Base-by-base conservation (phyloP, 2,329 filamentous ascomycete genomes). In the Cladosporium oxysporum region DNA sequence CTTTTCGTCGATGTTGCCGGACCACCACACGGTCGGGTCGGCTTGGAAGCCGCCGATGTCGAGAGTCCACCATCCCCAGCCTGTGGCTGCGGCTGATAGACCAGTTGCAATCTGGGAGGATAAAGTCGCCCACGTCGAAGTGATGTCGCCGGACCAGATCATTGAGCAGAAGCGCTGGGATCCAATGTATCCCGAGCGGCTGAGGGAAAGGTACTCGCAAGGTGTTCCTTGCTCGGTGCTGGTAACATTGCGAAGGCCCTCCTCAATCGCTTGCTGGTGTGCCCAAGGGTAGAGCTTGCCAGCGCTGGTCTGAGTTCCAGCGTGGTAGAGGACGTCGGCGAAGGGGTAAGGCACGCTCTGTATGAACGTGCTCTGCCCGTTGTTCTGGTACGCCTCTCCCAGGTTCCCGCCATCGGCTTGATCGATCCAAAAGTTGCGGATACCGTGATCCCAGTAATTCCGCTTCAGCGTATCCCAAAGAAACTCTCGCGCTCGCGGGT, bases 311-410 rank as follows among this genome's bases (percentile, higher is more conserved):
- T 75, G 73, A 2, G 72, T 75, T n/a, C 74, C 74, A 12, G 73
- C 73, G 18, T 74, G 69, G 37, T 76, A 76, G 4, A 75, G 65
- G 1, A 69, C 72, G 57, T 76, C 71, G 2, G 72, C 68, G 4
- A 75, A 64, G 2, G 74, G 70, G 41, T 72, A 75, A 2, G 77
- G 71, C 63, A 79, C 61, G 66, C 76, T 70, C 69, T 70, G 8
- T 68, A 76, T 72, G 52, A 71, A 71, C 0, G 61, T 66, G n/a
- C 65, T 69, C 58, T 75, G 74, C 3, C 73, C 76, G 47, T 79
- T 78, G 55, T 78, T 79, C 61, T 79, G 75, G 64, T 77, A 79
- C 63, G 66, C 77, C 72, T 69, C 78, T 10, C 78, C 78, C 3
- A 78, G 70, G 3, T 76, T 71, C 1, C 78, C 78, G 12, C 77